Conservation (phyloP, 306 rosid genomes). For the Cucurbita argyrosperma region DNA sequence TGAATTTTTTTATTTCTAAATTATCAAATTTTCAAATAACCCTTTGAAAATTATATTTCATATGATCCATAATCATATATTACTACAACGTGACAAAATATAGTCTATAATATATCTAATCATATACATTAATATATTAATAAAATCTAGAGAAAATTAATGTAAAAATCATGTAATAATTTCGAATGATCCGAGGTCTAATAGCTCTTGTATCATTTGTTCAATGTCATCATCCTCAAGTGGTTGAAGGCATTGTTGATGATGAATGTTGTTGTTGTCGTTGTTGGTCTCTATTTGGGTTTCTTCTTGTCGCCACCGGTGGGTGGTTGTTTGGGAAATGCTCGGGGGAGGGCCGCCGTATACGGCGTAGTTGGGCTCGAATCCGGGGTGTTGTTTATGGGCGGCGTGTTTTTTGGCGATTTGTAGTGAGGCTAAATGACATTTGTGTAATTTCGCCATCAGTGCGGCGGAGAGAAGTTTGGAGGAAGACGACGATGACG, state of each 20-base stretch:
- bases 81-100: neutral
- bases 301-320: constrained; percentile 8
- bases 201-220: constrained; percentile 81
- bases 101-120: neutral
- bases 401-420: constrained; percentile 25
- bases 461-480: constrained; percentile 51
- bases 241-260: constrained; percentile 24
- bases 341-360: neutral
- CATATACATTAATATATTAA: neutral
- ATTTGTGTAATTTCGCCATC: constrained; percentile 54
- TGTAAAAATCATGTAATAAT: neutral
- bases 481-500: constrained; percentile 11
- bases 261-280: neutral
- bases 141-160: neutral
- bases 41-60: neutral
- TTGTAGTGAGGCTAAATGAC: constrained; percentile 64
- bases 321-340: constrained; percentile 12
- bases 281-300: neutral
- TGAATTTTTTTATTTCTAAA: neutral
- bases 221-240: constrained; percentile 78
- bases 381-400: constrained; percentile 17
- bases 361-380: neutral
- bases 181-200: constrained; percentile 60
- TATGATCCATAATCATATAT: neutral
- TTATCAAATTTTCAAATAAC: neutral